Conservation (phyloP, 2,329 filamentous ascomycete genomes). For the Ambrosiella xylebori region DNA sequence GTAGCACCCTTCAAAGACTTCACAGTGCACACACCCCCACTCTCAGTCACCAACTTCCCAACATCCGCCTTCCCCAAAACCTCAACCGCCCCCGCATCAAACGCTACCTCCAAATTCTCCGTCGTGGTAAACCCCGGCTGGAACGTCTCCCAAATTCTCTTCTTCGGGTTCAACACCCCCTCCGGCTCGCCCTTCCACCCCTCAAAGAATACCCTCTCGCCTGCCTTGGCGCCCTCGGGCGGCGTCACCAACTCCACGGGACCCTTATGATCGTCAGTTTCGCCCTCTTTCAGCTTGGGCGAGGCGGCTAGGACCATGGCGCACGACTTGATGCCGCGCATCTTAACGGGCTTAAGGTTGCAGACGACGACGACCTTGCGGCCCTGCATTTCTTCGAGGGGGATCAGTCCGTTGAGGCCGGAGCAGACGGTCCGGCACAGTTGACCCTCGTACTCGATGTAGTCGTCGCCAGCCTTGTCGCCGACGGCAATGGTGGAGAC, state of each 20-base stretch:
- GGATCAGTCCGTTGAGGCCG: conserved; percentile 80
- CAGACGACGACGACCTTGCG: conserved; percentile 91
- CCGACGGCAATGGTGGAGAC: conserved; percentile 93
- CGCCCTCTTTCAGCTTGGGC: conserved; percentile 65
- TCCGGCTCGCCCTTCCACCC: conserved; percentile 90
- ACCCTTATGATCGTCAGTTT: conserved; percentile 68
- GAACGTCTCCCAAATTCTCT: conserved; percentile 96
- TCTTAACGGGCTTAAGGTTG: conserved; percentile 98
- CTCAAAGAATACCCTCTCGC: conserved; percentile 82
- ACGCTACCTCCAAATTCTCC: conserved; percentile 62
- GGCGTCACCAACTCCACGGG: conserved; percentile 85
- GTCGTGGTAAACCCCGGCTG: conserved; percentile 94
- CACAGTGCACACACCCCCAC: conserved; percentile 68
- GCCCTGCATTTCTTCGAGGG: conserved; percentile 89
- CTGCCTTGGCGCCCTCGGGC: conserved; percentile 60
- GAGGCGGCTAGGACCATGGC: conserved; percentile 94
- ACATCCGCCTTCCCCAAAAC: conserved; percentile 54
- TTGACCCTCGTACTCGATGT: conserved; percentile 78
- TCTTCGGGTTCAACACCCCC: conserved; percentile 91
- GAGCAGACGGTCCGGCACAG: conserved; percentile 92
- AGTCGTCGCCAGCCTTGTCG: conserved; percentile 76
- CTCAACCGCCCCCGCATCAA: conserved; percentile 64
- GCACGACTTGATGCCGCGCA: conserved; percentile 66
- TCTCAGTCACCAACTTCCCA: conserved; percentile 56
- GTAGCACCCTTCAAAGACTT: conserved; percentile 62